A percentile compares a stretch with the other conserved stretches of the same genome.
Evolutionary conservation across 116 monocot species (phyloP).

Genomic region (Dioscorea cayenensis): DNA sequence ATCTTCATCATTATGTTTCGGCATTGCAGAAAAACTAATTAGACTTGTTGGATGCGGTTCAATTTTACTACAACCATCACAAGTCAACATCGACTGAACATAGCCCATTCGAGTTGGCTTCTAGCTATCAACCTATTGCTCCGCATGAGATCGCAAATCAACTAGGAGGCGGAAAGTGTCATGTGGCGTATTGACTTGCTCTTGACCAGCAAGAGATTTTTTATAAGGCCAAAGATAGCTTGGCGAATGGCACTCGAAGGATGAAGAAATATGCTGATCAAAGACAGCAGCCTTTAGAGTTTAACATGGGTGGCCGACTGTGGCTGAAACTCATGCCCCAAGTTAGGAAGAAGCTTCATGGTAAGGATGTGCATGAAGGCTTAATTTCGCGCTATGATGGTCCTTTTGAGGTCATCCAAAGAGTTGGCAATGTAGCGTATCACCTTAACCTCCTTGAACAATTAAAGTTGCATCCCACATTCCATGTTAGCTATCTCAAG

Average conservation of each 20-base stretch:
- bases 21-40: neutral
- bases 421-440: too few species aligned
- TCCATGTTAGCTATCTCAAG: too few species aligned
- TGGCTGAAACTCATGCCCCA: neutral
- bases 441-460: too few species aligned
- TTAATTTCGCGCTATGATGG: too few species aligned
- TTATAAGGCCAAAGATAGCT: neutral
- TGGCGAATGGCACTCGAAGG: neutral
- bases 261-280: neutral
- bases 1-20: too few species aligned
- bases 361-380: neutral
- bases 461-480: too few species aligned
- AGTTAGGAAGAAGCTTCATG: neutral
- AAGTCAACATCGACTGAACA: neutral
- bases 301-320: neutral
- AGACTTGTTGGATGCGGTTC: conserved; percentile 1
- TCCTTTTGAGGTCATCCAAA: neutral
- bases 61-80: conserved; percentile 4
- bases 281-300: too few species aligned
- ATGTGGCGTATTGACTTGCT: neutral
- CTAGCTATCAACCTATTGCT: neutral
- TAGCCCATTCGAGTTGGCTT: conserved; percentile 6
- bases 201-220: too few species aligned
- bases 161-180: too few species aligned
- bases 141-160: too few species aligned